Evolutionary conservation across 352 stramenopile species (phyloP), one percentile per base, ranked within the genome.

Genomic region (Globisporangium nagaii): DNA sequence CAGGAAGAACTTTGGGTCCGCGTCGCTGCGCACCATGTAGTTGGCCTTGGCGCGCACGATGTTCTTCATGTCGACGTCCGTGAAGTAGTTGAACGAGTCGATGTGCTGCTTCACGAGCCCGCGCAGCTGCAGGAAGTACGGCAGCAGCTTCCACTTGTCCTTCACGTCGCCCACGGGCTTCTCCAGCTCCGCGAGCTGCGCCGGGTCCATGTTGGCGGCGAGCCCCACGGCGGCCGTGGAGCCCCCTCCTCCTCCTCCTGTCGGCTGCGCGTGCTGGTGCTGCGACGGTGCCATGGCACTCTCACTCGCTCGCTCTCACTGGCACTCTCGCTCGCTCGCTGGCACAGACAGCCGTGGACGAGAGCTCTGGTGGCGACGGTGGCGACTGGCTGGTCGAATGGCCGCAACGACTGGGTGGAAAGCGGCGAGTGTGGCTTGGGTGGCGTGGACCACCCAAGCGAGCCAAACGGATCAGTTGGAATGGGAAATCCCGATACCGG

Each of bases 61-160:
- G 73, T 99, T 97, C 60, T 98, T 97, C 69, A 99, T 98, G 70
- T 99, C 97, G 1, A 98, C 88, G 61, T 93, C 93, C 19, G 98
- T 96, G 64, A 99, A 99, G 83, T 99, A 97, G 87, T 99, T 85
- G 76, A 98, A 99, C 50, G 96, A 99, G 80, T 99, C 96, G 70
- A 99, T 99, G 74, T 99, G 97, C 71, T 99, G 97, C 70, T 96
- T 96, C 28, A 97, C 88, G 49, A 97, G 76, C 0, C 90, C 90
- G 31, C 88, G 88, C 32, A 94, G 71, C 60, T 96, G 85, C 47
- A 99, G 76, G 62, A 99, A 99, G 69, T 99, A 96, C 15, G 97
- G 97, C 53, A 99, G 76, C 42, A 99, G 76, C 65, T 97, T 95
- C 97, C 97, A 99, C 68, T 99, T 99, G 65, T 99, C 86, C 54